Evolutionary conservation across 805 yeast species (phyloP).

Genomic region (Metschnikowia peoriensis): DNA sequence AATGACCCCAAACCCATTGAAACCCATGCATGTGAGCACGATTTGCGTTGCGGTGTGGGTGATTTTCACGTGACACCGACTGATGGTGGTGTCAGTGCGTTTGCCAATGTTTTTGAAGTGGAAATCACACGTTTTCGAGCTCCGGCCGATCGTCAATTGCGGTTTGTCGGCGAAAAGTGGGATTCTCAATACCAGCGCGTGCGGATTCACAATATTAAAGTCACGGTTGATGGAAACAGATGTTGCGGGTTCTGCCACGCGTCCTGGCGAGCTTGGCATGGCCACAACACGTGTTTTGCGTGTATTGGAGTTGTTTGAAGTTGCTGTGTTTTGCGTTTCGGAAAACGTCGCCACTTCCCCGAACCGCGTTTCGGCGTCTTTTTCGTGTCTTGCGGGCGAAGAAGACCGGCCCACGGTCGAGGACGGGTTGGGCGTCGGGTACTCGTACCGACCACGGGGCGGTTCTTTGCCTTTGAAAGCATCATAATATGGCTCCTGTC

Average conservation of each 20-base stretch:
- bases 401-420: constrained; percentile 42
- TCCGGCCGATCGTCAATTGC: constrained; percentile 59
- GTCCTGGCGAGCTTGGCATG: not conserved
- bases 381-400: constrained; percentile 31
- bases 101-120: constrained; percentile 30
- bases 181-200: constrained; percentile 30
- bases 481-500: constrained; percentile 10
- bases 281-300: not conserved
- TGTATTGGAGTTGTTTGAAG: not conserved
- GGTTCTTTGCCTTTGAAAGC: constrained; percentile 10
- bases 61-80: constrained; percentile 63
- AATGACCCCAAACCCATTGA: constrained; percentile 72
- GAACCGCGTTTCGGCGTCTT: constrained; percentile 3
- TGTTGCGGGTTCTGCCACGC: not conserved
- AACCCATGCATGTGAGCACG: constrained; percentile 69
- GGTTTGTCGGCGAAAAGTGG: constrained; percentile 40
- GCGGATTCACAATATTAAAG: constrained; percentile 37
- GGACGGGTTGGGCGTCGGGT: constrained; percentile 76
- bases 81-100: constrained; percentile 53
- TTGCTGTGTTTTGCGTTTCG: not conserved
- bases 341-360: not conserved
- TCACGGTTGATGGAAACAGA: constrained; percentile 28
- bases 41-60: constrained; percentile 45
- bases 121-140: constrained; percentile 58
- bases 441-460: constrained; percentile 29